Evolutionary conservation across 129 eudicot genomes (phyloP).

Genomic region (Flaveria robusta): DNA sequence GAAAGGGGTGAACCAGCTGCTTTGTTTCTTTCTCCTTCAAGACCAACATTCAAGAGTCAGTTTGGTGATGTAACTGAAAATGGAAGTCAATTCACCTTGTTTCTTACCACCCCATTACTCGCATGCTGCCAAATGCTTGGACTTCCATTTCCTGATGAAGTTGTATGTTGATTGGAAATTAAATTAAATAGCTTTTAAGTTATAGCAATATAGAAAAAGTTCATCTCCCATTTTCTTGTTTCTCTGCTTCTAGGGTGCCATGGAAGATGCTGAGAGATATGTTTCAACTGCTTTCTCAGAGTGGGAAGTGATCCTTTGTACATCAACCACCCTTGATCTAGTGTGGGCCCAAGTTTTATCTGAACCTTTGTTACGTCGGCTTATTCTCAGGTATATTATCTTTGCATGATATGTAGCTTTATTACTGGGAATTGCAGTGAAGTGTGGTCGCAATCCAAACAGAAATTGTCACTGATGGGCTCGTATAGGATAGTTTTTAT

Average conservation of each 20-base stretch:
- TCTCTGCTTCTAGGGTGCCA: constrained; percentile 51
- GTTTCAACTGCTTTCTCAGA: constrained; percentile 71
- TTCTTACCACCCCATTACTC: constrained; percentile 78
- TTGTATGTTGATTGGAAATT: constrained; percentile 37
- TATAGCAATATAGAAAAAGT: not conserved
- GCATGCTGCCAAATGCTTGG: constrained; percentile 92
- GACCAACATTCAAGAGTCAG: constrained; percentile 65
- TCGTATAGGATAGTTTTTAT: no score
- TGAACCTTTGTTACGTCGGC: constrained; percentile 85
- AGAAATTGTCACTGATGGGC: no score
- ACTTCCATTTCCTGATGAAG: constrained; percentile 46
- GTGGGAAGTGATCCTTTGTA: constrained; percentile 88
- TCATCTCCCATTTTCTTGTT: constrained; percentile 12
- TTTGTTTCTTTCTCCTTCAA: constrained; percentile 80
- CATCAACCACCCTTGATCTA: constrained; percentile 63
- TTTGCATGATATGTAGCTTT: not conserved
- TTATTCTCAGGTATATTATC: constrained; percentile 67
- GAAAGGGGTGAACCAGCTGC: constrained; percentile 94
- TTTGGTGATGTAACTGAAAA: constrained; percentile 46
- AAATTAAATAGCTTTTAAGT: not conserved
- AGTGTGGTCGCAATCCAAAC: not conserved
- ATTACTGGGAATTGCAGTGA: not conserved
- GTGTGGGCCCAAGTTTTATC: constrained; percentile 93
- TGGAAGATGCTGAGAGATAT: constrained; percentile 64
- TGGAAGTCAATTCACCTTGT: constrained; percentile 91